phyloP scores from a whole-genome alignment of 2,329 filamentous ascomycete species.

The Fusarium udum region DNA sequence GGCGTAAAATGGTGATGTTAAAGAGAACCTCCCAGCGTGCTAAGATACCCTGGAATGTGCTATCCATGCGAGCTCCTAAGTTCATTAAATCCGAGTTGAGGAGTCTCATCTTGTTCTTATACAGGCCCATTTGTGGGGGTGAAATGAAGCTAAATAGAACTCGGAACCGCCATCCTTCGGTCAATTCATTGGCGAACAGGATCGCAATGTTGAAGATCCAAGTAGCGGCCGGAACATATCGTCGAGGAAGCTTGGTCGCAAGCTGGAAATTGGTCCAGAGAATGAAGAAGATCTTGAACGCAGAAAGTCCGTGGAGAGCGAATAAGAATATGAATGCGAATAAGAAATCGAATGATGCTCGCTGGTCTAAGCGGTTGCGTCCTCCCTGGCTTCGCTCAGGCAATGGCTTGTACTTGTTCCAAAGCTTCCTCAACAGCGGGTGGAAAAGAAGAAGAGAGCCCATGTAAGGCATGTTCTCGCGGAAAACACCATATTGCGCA shows the following conservation, averaged over 20 bases:
- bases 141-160: slow-evolving; percentile 66
- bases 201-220: slow-evolving; percentile 91
- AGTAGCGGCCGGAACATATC: slow-evolving; percentile 77
- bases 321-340: slow-evolving; percentile 84
- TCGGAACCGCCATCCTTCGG: slow-evolving; percentile 77
- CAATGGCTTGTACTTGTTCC: slow-evolving; percentile 65
- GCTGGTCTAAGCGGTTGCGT: slow-evolving; percentile 70
- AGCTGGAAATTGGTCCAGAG: slow-evolving; percentile 84
- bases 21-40: slow-evolving; percentile 96
- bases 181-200: slow-evolving; percentile 90
- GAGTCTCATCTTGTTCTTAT: slow-evolving; percentile 20
- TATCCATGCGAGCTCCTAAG: slow-evolving; percentile 79
- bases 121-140: slow-evolving; percentile 47
- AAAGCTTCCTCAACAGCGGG: slow-evolving; percentile 78
- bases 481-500: slow-evolving; percentile 84
- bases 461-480: slow-evolving; percentile 86
- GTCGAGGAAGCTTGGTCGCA: slow-evolving; percentile 74
- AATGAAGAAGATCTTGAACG: slow-evolving; percentile 82
- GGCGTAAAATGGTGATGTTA: slow-evolving; percentile 90
- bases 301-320: slow-evolving; percentile 85
- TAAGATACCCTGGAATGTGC: slow-evolving; percentile 79
- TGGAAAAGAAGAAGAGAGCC: slow-evolving; percentile 78
- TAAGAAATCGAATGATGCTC: slow-evolving; percentile 81
- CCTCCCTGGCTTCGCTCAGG: slow-evolving; percentile 52
- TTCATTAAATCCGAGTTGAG: slow-evolving; percentile 58